phyloP scores from a whole-genome alignment of 2,329 filamentous ascomycete species.

The Penicillium sp. region DNA sequence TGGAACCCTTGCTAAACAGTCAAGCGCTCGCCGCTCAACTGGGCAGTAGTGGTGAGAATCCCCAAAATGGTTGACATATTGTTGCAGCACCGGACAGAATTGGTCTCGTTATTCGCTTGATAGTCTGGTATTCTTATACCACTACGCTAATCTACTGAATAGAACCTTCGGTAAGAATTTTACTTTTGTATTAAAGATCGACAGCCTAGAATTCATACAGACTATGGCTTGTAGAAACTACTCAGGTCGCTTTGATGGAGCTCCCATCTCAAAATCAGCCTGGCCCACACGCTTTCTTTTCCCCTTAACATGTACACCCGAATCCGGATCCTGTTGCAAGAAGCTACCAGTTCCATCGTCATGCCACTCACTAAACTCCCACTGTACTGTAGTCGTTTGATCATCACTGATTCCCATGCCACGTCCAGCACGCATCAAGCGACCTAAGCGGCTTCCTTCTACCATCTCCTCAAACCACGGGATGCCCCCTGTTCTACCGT shows the following conservation, averaged over 20 bases:
- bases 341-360: conserved; percentile 39
- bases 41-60: too few species aligned
- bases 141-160: not conserved
- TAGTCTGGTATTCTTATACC: not conserved
- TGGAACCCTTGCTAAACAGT: too few species aligned
- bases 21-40: too few species aligned
- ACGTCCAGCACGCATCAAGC: conserved; percentile 59
- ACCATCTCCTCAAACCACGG: conserved; percentile 86
- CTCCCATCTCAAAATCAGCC: conserved; percentile 4
- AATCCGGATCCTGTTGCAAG: conserved; percentile 23
- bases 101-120: too few species aligned
- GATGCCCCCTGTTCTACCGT: conserved; percentile 54
- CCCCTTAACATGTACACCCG: conserved; percentile 18
- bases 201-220: not conserved
- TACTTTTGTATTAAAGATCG: not conserved
- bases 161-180: not conserved
- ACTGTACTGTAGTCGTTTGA: conserved; percentile 68
- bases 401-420: conserved; percentile 62
- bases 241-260: conserved; percentile 19
- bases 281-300: conserved; percentile 37
- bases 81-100: too few species aligned
- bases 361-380: conserved; percentile 78
- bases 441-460: conserved; percentile 70
- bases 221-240: not conserved
- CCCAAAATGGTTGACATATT: too few species aligned